Percentiles rank a stretch among this genome's conserved stretches.
phyloP scores from a whole-genome alignment of 2,329 filamentous ascomycete species.

The Bretziella fagacearum region DNA sequence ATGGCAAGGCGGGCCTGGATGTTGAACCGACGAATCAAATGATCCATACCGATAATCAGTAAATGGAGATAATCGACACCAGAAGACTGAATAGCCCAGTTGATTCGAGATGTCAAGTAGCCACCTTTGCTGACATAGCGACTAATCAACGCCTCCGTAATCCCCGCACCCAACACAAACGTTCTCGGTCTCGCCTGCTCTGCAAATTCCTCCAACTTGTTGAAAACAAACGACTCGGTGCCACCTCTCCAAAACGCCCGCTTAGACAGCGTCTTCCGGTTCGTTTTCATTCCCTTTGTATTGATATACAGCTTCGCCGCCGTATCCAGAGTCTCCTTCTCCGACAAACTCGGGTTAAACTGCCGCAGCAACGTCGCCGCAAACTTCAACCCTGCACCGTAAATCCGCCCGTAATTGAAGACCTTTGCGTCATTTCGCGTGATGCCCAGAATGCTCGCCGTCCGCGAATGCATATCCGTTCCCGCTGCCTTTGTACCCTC shows the following conservation, averaged over 20 bases:
- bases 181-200: slow-evolving; percentile 84
- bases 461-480: slow-evolving; percentile 87
- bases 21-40: slow-evolving; percentile 69
- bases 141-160: slow-evolving; percentile 85
- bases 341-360: slow-evolving; percentile 75
- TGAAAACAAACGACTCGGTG: slow-evolving; percentile 96
- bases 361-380: slow-evolving; percentile 77
- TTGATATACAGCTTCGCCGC: slow-evolving; percentile 69
- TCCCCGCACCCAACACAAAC: slow-evolving; percentile 82
- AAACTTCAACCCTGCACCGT: slow-evolving; percentile 92
- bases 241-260: slow-evolving; percentile 85
- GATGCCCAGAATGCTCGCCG: slow-evolving; percentile 80
- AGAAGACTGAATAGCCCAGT: slow-evolving; percentile 97
- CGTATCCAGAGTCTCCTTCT: slow-evolving; percentile 57
- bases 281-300: slow-evolving; percentile 82
- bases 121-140: slow-evolving; percentile 75
- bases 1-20: slow-evolving; percentile 74
- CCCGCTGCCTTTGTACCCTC: slow-evolving; percentile 90
- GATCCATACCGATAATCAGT: slow-evolving; percentile 87
- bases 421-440: slow-evolving; percentile 91
- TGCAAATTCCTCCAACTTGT: slow-evolving; percentile 93
- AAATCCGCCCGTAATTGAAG: slow-evolving; percentile 97
- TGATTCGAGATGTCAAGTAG: slow-evolving; percentile 92
- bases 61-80: slow-evolving; percentile 95
- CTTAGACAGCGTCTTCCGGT: slow-evolving; percentile 52